Evolutionary conservation across 768 basidiomycete species (phyloP), one percentile per base, ranked within the genome.

Genomic region (Boletus rubescentipes): DNA sequence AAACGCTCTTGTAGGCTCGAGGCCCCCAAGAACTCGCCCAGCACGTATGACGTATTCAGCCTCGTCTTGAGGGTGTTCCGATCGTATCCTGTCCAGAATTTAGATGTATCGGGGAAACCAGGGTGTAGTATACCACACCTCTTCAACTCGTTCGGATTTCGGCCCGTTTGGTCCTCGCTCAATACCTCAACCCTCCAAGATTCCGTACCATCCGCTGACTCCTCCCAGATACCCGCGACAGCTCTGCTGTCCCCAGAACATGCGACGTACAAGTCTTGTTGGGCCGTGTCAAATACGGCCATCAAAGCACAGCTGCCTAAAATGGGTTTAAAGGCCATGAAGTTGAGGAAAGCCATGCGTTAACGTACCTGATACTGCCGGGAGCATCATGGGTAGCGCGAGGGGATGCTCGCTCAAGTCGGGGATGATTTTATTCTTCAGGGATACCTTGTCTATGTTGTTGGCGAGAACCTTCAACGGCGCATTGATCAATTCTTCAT

Each of bases 111-210:
- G 20, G 34, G 46, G 26, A 48, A 38, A 49, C 16, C 9, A 31
- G 6, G 43, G 23, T 14, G 4, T 12, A 16, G n/a, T 7, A 20
- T 18, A 44, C 64, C 76, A 46, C 61, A 94, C 95, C 94, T 83
- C 68, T 80, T 80, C 23, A 88, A 74, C 72, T 99, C 97, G 42
- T 82, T 86, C 15, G 82, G 85, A 67, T 93, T 98, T 60, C 92
- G 83, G 36, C 93, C 97, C 8, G 95, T 98, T 75, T 98, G 95
- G 66, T 98, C 97, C 70, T 98, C 93, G 29, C 83, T 92, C 57
- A 99, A 77, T n/a, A 91, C 91, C 67, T 97, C 93, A 30, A 94
- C 89, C 42, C 86, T 82, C 97, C 97, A 99, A 48, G 76, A 78
- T 11, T 91, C 91, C 48, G 78, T 74, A 4, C 84, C 86, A 57